phyloP scores from a whole-genome alignment of 1,284 basidiomycete genomes.

The Athelia psychrophila region DNA sequence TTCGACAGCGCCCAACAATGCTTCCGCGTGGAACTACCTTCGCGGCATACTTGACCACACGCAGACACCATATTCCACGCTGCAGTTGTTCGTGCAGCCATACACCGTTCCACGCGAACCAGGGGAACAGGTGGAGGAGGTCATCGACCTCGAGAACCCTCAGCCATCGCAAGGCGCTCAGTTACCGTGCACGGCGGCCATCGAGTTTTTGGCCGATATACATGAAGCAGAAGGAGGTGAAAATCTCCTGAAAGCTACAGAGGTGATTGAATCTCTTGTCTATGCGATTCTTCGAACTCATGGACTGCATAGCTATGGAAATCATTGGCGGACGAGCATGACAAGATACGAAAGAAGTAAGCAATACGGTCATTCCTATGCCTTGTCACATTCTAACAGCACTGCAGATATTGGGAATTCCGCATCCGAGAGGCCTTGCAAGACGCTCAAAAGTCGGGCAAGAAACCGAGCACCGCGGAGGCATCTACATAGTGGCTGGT shows the following conservation, averaged over 20 bases:
- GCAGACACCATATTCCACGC: conserved; percentile 51
- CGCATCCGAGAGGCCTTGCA: conserved; percentile 41
- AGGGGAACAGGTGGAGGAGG: conserved; percentile 30
- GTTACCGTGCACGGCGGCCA: conserved; percentile 71
- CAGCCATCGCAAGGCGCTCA: conserved; percentile 64
- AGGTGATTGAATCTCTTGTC: conserved; percentile 34
- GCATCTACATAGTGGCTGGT: no score
- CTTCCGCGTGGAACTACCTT: conserved; percentile 93
- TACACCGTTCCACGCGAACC: conserved; percentile 46
- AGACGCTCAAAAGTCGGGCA: no score
- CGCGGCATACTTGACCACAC: conserved; percentile 70
- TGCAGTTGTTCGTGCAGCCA: conserved; percentile 60
- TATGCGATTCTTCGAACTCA: conserved; percentile 4
- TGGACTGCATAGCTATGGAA: conserved; percentile 56
- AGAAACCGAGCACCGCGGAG: no score
- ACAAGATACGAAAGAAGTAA: conserved; percentile 78
- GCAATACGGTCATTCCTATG: conserved; percentile 23
- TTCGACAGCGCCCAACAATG: conserved; percentile 86
- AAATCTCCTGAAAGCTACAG: conserved; percentile 44
- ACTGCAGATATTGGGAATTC: conserved; percentile 36
- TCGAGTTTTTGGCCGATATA: conserved; percentile 87
- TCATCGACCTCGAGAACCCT: conserved; percentile 75
- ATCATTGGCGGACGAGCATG: conserved; percentile 66
- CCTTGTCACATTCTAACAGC: conserved; percentile 10
- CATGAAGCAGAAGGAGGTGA: conserved; percentile 56